These are phyloP conservation scores for Auricularia sp. DNA, from an alignment of 768 basidiomycete species.

Conservation along the genomic window DNA sequence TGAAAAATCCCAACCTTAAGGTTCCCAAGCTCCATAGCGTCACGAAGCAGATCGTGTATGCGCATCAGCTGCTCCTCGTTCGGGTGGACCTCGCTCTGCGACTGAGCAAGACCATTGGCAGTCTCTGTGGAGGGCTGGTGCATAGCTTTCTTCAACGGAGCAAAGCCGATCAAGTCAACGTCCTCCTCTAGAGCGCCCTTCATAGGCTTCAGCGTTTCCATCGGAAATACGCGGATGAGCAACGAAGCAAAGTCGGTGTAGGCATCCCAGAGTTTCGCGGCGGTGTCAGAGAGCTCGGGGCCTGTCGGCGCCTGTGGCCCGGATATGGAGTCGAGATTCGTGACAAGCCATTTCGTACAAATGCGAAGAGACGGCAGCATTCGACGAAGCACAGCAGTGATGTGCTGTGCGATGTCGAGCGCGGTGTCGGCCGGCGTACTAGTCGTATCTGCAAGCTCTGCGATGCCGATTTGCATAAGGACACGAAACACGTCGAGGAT, in stretches of 20 bases:
- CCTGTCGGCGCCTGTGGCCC: slow-evolving; percentile 25
- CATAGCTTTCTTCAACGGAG: slow-evolving; percentile 64
- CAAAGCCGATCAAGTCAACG: slow-evolving; percentile 76
- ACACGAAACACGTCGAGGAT: slow-evolving; percentile 52
- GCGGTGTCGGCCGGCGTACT: slow-evolving; percentile 34
- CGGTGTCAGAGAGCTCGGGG: slow-evolving; percentile 27
- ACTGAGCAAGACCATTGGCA: slow-evolving; percentile 13
- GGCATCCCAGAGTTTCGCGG: slow-evolving; percentile 57
- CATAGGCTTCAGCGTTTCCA: slow-evolving; percentile 45
- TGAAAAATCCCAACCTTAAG: background rate
- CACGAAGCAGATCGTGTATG: slow-evolving; percentile 71
- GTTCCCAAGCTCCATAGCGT: slow-evolving; percentile 37
- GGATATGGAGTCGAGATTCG: slow-evolving; percentile 37
- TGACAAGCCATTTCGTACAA: slow-evolving; percentile 79
- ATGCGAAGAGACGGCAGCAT: slow-evolving; percentile 81
- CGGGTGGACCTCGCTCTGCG: slow-evolving; percentile 50
- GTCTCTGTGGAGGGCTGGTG: slow-evolving; percentile 22
- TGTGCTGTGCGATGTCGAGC: slow-evolving; percentile 63
- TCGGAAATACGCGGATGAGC: slow-evolving; percentile 61
- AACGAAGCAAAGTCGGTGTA: slow-evolving; percentile 58
- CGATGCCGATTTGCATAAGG: slow-evolving; percentile 55
- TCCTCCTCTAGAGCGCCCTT: slow-evolving; percentile 77
- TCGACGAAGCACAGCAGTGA: slow-evolving; percentile 78
- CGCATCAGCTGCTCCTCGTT: slow-evolving; percentile 96
- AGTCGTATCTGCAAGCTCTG: slow-evolving; percentile 46